Evolutionary conservation across 148 eudicot genomes (phyloP).

Genomic region (Pharnaceum exiguum): DNA sequence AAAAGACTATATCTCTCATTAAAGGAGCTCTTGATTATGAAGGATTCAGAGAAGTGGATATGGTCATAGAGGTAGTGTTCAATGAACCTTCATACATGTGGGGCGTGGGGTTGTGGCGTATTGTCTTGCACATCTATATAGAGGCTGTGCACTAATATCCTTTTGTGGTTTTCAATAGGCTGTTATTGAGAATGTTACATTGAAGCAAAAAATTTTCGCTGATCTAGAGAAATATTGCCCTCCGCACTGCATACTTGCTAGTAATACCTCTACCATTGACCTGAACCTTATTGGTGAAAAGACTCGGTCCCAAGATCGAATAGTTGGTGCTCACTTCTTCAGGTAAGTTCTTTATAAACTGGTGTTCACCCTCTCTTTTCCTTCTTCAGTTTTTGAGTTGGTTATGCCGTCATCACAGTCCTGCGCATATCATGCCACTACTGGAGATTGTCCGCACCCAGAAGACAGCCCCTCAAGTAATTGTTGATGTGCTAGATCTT

Average conservation of each 20-base stretch:
- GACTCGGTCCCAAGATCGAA: slow-evolving; percentile 74
- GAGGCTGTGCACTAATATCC: not conserved
- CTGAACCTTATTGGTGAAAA: slow-evolving; percentile 84
- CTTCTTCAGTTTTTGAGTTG: slow-evolving; percentile 3
- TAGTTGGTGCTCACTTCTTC: slow-evolving; percentile 91
- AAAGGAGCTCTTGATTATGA: slow-evolving; percentile 75
- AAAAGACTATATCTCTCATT: slow-evolving; percentile 69
- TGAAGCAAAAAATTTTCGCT: slow-evolving; percentile 90
- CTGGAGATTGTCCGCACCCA: slow-evolving; percentile 89
- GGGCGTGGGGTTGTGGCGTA: not conserved
- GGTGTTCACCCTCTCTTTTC: not conserved
- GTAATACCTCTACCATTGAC: slow-evolving; percentile 96
- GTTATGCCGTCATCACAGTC: slow-evolving; percentile 42
- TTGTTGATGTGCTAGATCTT: slow-evolving; percentile 75
- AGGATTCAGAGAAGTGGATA: slow-evolving; percentile 84
- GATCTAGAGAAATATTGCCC: slow-evolving; percentile 86
- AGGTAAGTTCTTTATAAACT: slow-evolving; percentile 40
- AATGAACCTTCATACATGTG: too few relatives aligned
- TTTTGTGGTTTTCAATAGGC: slow-evolving; percentile 47
- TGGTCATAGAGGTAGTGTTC: slow-evolving; percentile 94
- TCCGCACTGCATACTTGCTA: slow-evolving; percentile 92
- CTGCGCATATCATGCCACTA: slow-evolving; percentile 97
- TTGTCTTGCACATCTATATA: not conserved
- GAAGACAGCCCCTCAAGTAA: slow-evolving; percentile 86
- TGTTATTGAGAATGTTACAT: slow-evolving; percentile 76